These are phyloP conservation scores for Tetrahymena malaccensis DNA, from an alignment of 73 alveolate species.

Conservation along the genomic window DNA sequence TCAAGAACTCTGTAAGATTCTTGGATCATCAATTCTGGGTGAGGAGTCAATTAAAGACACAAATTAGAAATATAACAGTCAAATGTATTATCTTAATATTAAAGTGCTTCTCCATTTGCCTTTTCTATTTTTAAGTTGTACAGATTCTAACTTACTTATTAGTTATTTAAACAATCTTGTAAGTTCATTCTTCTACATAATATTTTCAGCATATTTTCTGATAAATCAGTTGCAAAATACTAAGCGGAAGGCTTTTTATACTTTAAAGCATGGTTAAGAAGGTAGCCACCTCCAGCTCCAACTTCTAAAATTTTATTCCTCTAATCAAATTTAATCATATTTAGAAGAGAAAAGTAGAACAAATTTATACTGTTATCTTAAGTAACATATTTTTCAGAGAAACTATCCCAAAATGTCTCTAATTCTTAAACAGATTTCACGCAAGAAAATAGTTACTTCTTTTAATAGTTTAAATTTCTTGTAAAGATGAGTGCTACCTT, in stretches of 20 bases:
- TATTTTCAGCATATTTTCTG: neutral
- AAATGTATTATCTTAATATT: neutral
- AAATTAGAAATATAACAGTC: slow-evolving; percentile 17
- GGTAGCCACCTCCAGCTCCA: slow-evolving; percentile 15
- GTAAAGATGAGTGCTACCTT: neutral
- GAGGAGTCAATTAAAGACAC: neutral
- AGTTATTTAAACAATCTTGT: neutral
- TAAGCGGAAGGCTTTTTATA: neutral
- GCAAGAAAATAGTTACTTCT: neutral
- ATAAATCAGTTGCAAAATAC: neutral
- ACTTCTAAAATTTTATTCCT: neutral
- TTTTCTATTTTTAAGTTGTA: neutral
- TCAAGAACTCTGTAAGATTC: slow-evolving; percentile 17
- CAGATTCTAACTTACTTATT: neutral
- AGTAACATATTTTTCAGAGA: neutral
- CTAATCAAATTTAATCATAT: neutral
- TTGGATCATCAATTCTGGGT: neutral
- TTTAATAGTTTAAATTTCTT: neutral
- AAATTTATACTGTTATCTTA: neutral
- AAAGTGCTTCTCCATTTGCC: neutral
- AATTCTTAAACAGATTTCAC: neutral
- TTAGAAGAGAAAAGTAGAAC: neutral
- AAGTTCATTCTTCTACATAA: neutral
- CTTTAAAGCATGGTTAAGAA: neutral
- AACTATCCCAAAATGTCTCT: neutral